Evolutionary conservation across 768 basidiomycete species (phyloP), one percentile per base, ranked within the genome.

Genomic region (Lentinula raphanica): DNA sequence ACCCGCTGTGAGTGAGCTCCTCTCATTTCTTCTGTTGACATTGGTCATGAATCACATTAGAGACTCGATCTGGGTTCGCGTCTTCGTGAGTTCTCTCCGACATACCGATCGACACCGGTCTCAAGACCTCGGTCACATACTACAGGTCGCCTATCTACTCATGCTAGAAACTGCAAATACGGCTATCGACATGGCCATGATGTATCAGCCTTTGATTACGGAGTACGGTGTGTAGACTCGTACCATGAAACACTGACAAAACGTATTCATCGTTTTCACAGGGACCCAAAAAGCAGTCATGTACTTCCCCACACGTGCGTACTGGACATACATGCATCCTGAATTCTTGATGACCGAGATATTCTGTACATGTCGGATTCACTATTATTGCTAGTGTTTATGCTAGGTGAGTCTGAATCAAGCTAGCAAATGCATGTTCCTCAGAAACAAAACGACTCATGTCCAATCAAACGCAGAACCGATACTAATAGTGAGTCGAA

Each of bases 171-270:
- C 76, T 1, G 56, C 73, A 1, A 79, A 80, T 59, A 78, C 78
- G 2, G 76, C 63, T 5, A 74, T 72, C 60, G 74, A 77, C 62
- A 76, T 80, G 54, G 72, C 69, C 7, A 73, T 79, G 64, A 72
- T 80, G 65, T 81, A 75, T 48, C 73, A 81, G 58, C 78, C 79
- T 0, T 68, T 81, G 1, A 76, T 81, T 29, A 50, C 67, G 29
- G 65, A 76, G 57, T 80, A 73, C 44, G 75, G 76, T 74, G 45
- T 3, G 68, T 23, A 13, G 42, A 3, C 57, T n/a, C 23, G 29
- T 13, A 28, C 21, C 12, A n/a, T n/a, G n/a, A n/a, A n/a, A n/a
- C n/a, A n/a, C n/a, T n/a, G 13, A 19, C n/a, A 12, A 11, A 3
- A 8, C 12, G 28, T 13, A 19, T 3, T 19, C 32, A 7, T 46